Base-by-base conservation (phyloP, 352 stramenopile species). In the Elongisporangium undulatum region DNA sequence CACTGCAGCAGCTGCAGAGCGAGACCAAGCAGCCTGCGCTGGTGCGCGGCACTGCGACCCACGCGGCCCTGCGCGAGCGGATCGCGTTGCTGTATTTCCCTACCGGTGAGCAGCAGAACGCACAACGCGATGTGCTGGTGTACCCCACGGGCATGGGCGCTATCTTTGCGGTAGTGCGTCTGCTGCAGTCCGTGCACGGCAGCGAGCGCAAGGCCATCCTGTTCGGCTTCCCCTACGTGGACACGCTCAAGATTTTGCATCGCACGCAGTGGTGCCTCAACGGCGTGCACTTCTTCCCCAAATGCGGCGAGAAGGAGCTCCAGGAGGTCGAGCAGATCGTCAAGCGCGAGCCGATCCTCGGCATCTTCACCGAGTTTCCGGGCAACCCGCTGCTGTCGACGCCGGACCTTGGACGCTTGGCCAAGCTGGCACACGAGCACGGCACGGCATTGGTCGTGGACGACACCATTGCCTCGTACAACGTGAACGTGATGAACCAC, bases 171-270 rank as follows among this genome's bases (percentile, higher is more conserved):
- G 80, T 77, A 16, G 72, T 98, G 53, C 72, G 87, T 8, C 55
- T 95, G 29, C 63, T 91, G n/a, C 64, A 75, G 49, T 62, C 87
- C 20, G 66, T 60, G n/a, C 63, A 59, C 2, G 15, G 63, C 13
- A 41, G 41, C 0, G 62, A 77, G 4, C 59, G 48, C 62, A 87
- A 94, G 74, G 81, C 83, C 51, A 90, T 98, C 58, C 74, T 98
- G 6, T 90, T 96, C 59, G 94, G 92, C 7, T 98, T 98, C 65
- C 90, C 94, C 0, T 98, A 98, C 68, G 69, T 98, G 39, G 94
- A 98, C 72, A 97, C 94, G 7, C 74, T 98, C 53, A 98, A 98
- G 75, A 87, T 98, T 55, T 73, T 94, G 53, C 81, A 88, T 54
- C 80, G 92, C 29, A 66, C 69, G n/a, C 86, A 97, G 71, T 95